Percentiles rank a stretch among this genome's conserved stretches.
phyloP scores from a whole-genome alignment of 1,139 yeast species.

The Kluyveromyces sp. region DNA sequence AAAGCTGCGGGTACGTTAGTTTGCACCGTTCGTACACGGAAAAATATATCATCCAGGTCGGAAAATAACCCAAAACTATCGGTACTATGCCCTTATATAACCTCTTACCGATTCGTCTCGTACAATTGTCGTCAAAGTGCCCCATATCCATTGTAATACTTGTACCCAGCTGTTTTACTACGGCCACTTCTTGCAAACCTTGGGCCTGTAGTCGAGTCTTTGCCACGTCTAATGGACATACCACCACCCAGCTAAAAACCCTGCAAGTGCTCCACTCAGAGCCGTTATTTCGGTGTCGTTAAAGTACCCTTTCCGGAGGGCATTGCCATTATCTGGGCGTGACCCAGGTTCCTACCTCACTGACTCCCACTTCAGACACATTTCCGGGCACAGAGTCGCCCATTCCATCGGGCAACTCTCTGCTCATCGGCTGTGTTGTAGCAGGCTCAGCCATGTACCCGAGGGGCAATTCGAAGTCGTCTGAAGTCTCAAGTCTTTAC shows the following conservation, averaged over 20 bases:
- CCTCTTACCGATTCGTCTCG: constrained; percentile 70
- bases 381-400: too few relatives aligned
- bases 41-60: constrained; percentile 96
- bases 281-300: constrained; percentile 46
- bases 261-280: constrained; percentile 82
- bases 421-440: too few relatives aligned
- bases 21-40: constrained; percentile 80
- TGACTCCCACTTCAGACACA: too few relatives aligned
- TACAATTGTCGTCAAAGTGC: constrained; percentile 56
- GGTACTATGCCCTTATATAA: constrained; percentile 88
- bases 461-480: too few relatives aligned
- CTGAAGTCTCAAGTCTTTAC: too few relatives aligned
- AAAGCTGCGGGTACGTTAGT: constrained; percentile 35
- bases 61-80: constrained; percentile 85
- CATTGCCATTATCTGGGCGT: background rate
- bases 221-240: constrained; percentile 90
- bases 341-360: background rate
- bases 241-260: constrained; percentile 85
- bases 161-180: constrained; percentile 9
- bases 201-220: constrained; percentile 94
- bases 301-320: constrained; percentile 10
- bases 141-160: constrained; percentile 44
- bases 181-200: constrained; percentile 36
- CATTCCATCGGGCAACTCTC: too few relatives aligned
- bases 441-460: too few relatives aligned